These are phyloP conservation scores for Schizochytrium sp. DNA, from an alignment of 108 stramenopile species.

Conservation along the genomic window DNA sequence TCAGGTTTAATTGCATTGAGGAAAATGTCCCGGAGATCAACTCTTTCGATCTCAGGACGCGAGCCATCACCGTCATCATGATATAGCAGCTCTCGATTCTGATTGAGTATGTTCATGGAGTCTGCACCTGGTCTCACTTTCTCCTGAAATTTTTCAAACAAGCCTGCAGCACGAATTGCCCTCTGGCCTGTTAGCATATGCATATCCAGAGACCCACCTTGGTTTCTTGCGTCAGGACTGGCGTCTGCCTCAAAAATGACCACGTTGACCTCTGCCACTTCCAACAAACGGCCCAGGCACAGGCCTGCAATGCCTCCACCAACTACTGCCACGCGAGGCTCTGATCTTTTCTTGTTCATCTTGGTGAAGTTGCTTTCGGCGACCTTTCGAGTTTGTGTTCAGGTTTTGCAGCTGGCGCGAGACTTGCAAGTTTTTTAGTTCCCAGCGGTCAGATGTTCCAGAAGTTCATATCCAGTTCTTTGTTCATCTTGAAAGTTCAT, in stretches of 20 bases:
- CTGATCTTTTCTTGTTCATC: too few species aligned
- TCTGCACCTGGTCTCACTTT: neutral
- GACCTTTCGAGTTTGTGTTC: neutral
- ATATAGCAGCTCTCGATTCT: neutral
- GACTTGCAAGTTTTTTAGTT: too few species aligned
- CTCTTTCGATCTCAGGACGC: constrained; percentile 20
- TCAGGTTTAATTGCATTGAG: neutral
- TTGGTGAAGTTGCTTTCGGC: neutral
- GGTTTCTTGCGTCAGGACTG: neutral
- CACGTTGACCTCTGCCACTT: neutral
- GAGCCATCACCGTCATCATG: constrained; percentile 45
- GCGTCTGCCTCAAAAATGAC: constrained; percentile 24
- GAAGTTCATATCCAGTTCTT: too few species aligned
- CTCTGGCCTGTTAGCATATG: constrained; percentile 19
- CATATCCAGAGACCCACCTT: constrained; percentile 39
- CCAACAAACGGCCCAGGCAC: neutral
- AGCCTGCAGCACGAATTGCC: neutral
- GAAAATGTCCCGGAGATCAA: neutral
- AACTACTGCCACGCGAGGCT: constrained; percentile 23
- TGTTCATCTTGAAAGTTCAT: too few species aligned
- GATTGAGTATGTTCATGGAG: neutral
- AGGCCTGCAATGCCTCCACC: constrained; percentile 45
- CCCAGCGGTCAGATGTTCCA: too few species aligned
- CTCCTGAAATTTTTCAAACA: neutral
- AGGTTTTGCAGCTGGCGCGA: neutral